Evolutionary conservation across 495 filamentous ascomycete genomes (phyloP).

Genomic region (Achaetomiella virescens): DNA sequence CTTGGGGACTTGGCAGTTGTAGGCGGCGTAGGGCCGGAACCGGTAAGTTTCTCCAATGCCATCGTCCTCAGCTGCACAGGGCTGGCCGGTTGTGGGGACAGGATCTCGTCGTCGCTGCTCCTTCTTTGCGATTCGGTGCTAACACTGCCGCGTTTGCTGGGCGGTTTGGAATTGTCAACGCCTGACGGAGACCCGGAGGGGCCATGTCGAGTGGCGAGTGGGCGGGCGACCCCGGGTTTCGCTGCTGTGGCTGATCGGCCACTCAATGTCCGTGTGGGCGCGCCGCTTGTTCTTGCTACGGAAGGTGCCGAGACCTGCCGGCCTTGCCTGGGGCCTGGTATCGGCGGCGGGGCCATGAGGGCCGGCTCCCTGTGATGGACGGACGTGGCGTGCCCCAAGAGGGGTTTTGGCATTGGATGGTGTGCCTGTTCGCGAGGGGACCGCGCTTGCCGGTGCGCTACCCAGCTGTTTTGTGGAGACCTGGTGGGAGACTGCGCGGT

Average conservation of each 20-base stretch:
- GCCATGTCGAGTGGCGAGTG: conserved; percentile 31
- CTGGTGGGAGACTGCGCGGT: conserved; percentile 61
- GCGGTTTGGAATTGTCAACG: conserved; percentile 26
- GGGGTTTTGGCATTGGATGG: conserved; percentile 46
- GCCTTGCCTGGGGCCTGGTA: conserved; percentile 26
- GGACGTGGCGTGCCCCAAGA: conserved; percentile 48
- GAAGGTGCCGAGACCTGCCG: conserved; percentile 34
- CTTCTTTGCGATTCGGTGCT: conserved; percentile 33
- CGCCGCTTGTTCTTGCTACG: conserved; percentile 23
- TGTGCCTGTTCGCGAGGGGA: conserved; percentile 55
- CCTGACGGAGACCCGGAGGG: conserved; percentile 40
- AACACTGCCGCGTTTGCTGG: conserved; percentile 24
- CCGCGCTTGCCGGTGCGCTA: conserved; percentile 49
- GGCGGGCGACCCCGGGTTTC: conserved; percentile 28
- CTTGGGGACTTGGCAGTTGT: conserved; percentile 21
- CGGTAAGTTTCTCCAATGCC: conserved; percentile 42
- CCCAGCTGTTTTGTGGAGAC: conserved; percentile 73
- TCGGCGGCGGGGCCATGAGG: conserved; percentile 61
- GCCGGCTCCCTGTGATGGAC: conserved; percentile 42
- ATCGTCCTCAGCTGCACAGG: conserved; percentile 39
- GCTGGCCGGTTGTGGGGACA: conserved; percentile 42
- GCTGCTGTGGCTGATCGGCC: conserved; percentile 29
- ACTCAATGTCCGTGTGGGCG: conserved; percentile 31
- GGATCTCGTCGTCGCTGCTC: conserved; percentile 33
- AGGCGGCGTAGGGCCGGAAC: conserved; percentile 28